phyloP scores from a whole-genome alignment of 2,329 filamentous ascomycete species.

The Ploettnerulaceae sp. region DNA sequence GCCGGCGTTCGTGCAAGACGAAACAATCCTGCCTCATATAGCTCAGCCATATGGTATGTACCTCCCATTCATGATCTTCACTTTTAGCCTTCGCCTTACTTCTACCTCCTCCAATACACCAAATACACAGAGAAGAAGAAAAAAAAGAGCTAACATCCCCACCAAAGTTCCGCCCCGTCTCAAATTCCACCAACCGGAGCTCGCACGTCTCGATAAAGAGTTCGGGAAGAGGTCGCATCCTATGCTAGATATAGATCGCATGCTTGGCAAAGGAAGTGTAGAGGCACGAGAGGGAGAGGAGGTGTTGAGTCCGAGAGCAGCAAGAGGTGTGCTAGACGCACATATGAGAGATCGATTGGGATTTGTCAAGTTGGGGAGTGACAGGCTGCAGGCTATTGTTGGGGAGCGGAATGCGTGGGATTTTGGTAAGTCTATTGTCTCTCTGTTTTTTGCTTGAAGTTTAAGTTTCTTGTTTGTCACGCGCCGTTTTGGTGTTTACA shows the following conservation, averaged over 20 bases:
- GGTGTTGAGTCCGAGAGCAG: slow-evolving; percentile 1
- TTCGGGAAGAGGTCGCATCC: neutral
- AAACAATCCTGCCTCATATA: no score
- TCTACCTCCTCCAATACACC: no score
- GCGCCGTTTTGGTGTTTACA: neutral
- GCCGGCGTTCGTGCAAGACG: no score
- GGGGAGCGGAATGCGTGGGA: slow-evolving; percentile 20
- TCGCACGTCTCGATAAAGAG: neutral
- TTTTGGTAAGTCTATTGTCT: slow-evolving; percentile 16
- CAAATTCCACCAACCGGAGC: neutral
- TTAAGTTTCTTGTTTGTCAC: no score
- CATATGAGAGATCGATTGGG: slow-evolving; percentile 15
- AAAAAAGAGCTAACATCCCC: no score
- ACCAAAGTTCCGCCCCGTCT: neutral
- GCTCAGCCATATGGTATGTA: no score
- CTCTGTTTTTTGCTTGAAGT: neutral
- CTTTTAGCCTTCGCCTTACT: no score
- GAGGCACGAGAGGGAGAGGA: neutral
- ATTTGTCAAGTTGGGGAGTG: slow-evolving; percentile 14
- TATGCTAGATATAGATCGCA: neutral
- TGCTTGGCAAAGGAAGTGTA: neutral
- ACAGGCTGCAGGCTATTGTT: slow-evolving; percentile 24
- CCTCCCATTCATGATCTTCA: no score
- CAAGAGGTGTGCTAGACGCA: slow-evolving; percentile 7
- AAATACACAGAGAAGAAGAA: no score